phyloP scores from a whole-genome alignment of 2,329 filamentous ascomycete species.

The Colletotrichum sp. region DNA sequence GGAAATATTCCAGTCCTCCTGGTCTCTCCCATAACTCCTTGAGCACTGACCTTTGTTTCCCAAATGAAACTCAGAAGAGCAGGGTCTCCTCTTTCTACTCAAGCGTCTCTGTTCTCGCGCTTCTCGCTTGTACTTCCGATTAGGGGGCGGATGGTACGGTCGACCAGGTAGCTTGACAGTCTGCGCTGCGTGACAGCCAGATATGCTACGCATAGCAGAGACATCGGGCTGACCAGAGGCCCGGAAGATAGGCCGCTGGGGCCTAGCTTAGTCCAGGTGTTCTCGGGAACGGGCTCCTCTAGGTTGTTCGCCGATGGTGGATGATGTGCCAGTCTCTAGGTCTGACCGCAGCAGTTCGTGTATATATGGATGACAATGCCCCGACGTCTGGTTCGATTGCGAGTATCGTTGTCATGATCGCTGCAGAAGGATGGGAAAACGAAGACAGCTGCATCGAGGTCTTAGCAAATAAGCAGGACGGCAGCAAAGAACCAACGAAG shows the following conservation, averaged over 20 bases:
- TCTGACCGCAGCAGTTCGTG: neutral
- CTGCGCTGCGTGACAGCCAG: neutral
- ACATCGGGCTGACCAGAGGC: neutral
- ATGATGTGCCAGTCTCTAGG: neutral
- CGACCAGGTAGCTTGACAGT: neutral
- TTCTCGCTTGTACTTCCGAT: neutral
- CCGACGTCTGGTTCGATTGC: neutral
- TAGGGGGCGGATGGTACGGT: neutral
- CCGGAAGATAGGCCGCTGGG: neutral
- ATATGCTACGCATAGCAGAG: neutral
- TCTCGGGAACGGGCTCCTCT: neutral
- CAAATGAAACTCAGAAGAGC: neutral
- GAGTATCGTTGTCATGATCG: neutral
- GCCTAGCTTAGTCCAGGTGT: neutral
- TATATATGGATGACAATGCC: neutral
- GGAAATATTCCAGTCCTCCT: neutral
- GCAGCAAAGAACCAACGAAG: neutral
- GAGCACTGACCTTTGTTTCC: neutral
- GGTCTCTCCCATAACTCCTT: neutral
- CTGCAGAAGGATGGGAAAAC: neutral
- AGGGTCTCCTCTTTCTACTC: neutral
- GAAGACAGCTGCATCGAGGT: neutral
- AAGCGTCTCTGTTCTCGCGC: neutral
- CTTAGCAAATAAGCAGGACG: neutral
- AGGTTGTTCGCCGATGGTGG: neutral